phyloP scores from a whole-genome alignment of 176 grass and related monocot species.

The Eragrostis nindensis region DNA sequence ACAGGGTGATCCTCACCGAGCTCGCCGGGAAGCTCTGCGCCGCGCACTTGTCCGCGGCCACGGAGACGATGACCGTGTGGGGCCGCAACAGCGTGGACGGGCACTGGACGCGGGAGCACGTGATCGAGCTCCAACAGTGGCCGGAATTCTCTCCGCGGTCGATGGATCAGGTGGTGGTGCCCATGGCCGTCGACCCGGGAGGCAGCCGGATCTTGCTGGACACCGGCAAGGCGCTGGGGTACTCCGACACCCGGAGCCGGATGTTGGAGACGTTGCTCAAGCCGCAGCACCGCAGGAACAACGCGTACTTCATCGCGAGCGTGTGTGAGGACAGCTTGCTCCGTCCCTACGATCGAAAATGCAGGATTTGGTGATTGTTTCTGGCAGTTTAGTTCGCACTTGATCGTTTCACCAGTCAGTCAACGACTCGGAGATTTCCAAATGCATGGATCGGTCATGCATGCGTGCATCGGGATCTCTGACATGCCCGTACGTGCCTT shows the following conservation, averaged over 20 bases:
- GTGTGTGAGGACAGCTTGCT: constrained; percentile 8
- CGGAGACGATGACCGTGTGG: not conserved
- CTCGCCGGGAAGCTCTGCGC: not conserved
- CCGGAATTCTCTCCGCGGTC: not conserved
- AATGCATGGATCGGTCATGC: too few relatives aligned
- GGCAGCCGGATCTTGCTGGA: not conserved
- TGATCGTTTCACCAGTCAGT: too few relatives aligned
- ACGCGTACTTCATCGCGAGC: not conserved
- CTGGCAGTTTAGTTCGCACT: too few relatives aligned
- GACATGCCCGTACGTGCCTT: too few relatives aligned
- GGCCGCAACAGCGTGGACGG: not conserved
- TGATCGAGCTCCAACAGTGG: too few relatives aligned
- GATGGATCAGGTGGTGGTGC: not conserved
- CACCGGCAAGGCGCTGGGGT: not conserved
- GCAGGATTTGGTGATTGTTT: not conserved
- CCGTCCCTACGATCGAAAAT: not conserved
- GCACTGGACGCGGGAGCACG: not conserved
- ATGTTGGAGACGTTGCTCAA: not conserved
- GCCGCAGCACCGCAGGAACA: not conserved
- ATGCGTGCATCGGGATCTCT: too few relatives aligned
- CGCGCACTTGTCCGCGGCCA: too few relatives aligned
- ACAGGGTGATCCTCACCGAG: not conserved
- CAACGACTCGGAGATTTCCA: too few relatives aligned
- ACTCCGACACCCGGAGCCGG: not conserved
- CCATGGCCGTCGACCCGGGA: not conserved